Base-by-base conservation (phyloP, 202 grass and related monocot species). In the Setaria italica region DNA sequence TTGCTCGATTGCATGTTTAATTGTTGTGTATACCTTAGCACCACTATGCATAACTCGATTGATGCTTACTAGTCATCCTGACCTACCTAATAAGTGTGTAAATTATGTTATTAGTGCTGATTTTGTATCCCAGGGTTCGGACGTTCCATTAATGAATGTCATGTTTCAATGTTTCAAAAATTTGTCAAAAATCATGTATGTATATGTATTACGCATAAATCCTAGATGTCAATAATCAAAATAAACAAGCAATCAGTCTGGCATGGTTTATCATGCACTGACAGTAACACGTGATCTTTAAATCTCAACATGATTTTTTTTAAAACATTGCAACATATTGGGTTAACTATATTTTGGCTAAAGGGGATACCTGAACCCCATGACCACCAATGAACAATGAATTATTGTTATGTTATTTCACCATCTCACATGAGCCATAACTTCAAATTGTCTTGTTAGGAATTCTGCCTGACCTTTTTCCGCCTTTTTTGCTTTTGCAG, bases 401-500 rank as follows among this genome's bases (percentile, higher is more conserved):
- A 60, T 6, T 63, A 7, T 76, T 13, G 10, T 25, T 20, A 34
- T 76, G 32, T 56, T 66, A 67, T 79, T 68, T 73, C 39, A 54
- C 13, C 80, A 9, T 63, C 25, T 53, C 45, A 14, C 62, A 20
- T n/a, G 42, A 85, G 65, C 41, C 67, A 77, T 71, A 57, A 35
- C 53, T 49, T 21, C 19, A 63, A 80, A 80, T 46, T 41, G 37
- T 82, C 48, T 37, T 37, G 15, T 32, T 21, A 48, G 42, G 32
- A 74, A 46, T 41, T 85, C 12, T 62, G 16, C 43, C 60, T 84
- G 56, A 82, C 53, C 65, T 71, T 67, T 59, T 37, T n/a, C 20
- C 74, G 7, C 9, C 3, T 58, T 64, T 72, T 85, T 80, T 43
- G 77, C 47, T 45, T 75, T 74, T 88, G 57, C 90, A 99, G 96